A percentile compares a stretch with the other conserved stretches of the same genome.
phyloP scores from a whole-genome alignment of 768 basidiomycete species.

The Collybia nuda region DNA sequence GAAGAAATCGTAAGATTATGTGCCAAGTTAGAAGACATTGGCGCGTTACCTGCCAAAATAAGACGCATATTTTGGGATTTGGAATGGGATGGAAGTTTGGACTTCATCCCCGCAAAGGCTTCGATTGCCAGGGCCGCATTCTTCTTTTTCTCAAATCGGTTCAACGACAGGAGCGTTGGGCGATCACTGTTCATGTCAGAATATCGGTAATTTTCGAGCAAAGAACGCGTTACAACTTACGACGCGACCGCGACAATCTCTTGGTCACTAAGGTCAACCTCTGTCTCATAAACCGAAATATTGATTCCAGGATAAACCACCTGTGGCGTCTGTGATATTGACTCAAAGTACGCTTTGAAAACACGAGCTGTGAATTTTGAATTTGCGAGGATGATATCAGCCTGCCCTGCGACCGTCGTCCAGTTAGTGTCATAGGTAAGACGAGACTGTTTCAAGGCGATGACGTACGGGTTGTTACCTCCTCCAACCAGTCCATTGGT shows the following conservation, averaged over 20 bases:
- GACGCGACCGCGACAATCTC: constrained; percentile 57
- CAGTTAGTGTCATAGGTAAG: not conserved
- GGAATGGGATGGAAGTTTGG: constrained; percentile 19
- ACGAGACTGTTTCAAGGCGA: constrained; percentile 6
- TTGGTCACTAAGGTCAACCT: constrained; percentile 40
- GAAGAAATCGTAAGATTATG: not conserved
- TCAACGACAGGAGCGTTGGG: constrained; percentile 83
- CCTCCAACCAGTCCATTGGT: constrained; percentile 91
- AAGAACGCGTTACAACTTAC: constrained; percentile 38
- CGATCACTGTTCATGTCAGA: constrained; percentile 38
- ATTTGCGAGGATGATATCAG: constrained; percentile 90
- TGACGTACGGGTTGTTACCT: constrained; percentile 82
- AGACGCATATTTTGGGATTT: constrained; percentile 50
- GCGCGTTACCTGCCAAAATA: constrained; percentile 70
- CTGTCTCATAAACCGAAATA: constrained; percentile 62
- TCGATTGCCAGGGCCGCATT: constrained; percentile 80
- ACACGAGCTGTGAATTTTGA: constrained; percentile 87
- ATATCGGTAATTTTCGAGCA: not conserved
- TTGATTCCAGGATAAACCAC: constrained; percentile 99
- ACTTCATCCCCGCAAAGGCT: constrained; percentile 63
- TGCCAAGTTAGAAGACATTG: not conserved
- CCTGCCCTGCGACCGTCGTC: constrained; percentile 56
- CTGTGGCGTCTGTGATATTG: constrained; percentile 57
- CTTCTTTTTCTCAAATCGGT: constrained; percentile 96
- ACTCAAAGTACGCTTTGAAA: constrained; percentile 73